Evolutionary conservation across 768 basidiomycete species (phyloP).

Genomic region (Saitozyma sp.): DNA sequence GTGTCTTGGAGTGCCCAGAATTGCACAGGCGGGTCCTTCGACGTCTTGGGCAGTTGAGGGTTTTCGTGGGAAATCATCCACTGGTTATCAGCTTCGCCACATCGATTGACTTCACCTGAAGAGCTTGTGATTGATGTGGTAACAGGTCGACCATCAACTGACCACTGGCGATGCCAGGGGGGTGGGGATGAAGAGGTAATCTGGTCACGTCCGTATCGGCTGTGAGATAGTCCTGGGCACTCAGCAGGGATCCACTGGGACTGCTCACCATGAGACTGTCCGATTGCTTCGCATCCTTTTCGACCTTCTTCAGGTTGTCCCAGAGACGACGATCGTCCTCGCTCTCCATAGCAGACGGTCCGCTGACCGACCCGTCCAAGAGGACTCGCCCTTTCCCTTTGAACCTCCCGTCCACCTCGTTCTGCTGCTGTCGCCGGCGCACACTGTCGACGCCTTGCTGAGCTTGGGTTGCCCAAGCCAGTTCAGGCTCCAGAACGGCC

Average conservation of each 20-base stretch:
- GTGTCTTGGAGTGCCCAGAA: slow-evolving; percentile 69
- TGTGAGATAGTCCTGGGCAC: slow-evolving; percentile 42
- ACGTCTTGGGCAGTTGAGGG: slow-evolving; percentile 68
- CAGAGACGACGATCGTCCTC: slow-evolving; percentile 68
- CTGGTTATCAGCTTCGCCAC: slow-evolving; percentile 34
- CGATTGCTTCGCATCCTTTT: slow-evolving; percentile 70
- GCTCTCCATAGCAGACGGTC: slow-evolving; percentile 54
- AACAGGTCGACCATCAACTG: slow-evolving; percentile 71
- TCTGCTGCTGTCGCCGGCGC: slow-evolving; percentile 4
- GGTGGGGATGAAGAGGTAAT: slow-evolving; percentile 68
- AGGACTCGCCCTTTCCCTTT: slow-evolving; percentile 2
- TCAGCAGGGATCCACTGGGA: slow-evolving; percentile 42
- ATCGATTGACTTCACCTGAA: slow-evolving; percentile 19
- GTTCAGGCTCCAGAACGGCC: slow-evolving; percentile 62
- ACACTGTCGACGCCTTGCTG: slow-evolving; percentile 60
- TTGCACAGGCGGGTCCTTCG: slow-evolving; percentile 73
- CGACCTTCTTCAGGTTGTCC: slow-evolving; percentile 69
- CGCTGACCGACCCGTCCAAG: neutral
- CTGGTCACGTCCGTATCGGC: slow-evolving; percentile 63
- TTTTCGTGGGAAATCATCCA: slow-evolving; percentile 84
- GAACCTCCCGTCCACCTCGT: neutral
- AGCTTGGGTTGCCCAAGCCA: slow-evolving; percentile 74
- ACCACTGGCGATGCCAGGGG: slow-evolving; percentile 69
- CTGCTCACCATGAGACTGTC: slow-evolving; percentile 50
- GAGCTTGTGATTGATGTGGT: slow-evolving; percentile 65